These are phyloP conservation scores for Candida montana DNA, from an alignment of 805 yeast species.

Conservation along the genomic window DNA sequence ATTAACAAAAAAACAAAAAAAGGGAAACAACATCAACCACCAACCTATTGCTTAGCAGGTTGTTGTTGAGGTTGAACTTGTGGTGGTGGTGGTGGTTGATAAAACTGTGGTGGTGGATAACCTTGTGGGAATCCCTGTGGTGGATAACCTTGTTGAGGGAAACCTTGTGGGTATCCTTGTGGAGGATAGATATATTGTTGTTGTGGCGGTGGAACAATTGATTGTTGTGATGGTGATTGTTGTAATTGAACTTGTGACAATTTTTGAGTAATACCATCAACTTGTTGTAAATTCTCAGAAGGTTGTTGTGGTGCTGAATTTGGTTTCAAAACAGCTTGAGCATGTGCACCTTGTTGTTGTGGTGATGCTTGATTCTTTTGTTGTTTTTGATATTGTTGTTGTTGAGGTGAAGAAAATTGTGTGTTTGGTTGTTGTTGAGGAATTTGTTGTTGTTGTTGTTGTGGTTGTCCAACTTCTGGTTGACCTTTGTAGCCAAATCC, in stretches of 20 bases:
- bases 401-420: neutral
- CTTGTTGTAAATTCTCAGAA: constrained; percentile 13
- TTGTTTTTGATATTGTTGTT: constrained; percentile 10
- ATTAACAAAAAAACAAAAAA: neutral
- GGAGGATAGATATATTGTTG: constrained; percentile 17
- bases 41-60: constrained; percentile 13
- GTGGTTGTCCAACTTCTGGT: constrained; percentile 27
- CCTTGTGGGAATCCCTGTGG: constrained; percentile 16
- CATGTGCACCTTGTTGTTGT: constrained; percentile 19
- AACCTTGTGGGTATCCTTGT: constrained; percentile 16
- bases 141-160: constrained; percentile 15
- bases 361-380: constrained; percentile 15
- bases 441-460: constrained; percentile 12
- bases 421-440: constrained; percentile 17
- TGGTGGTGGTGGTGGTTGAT: constrained; percentile 8
- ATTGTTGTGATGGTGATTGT: constrained; percentile 14
- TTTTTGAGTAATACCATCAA: constrained; percentile 10
- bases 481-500: constrained; percentile 44
- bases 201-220: constrained; percentile 19
- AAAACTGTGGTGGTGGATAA: constrained; percentile 9
- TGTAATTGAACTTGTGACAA: constrained; percentile 15
- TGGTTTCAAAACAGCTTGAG: constrained; percentile 11
- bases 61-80: constrained; percentile 9
- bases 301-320: constrained; percentile 16
- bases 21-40: neutral